Base-by-base conservation (phyloP, 352 stramenopile genomes). In the Phytophthora pseudosyringae region DNA sequence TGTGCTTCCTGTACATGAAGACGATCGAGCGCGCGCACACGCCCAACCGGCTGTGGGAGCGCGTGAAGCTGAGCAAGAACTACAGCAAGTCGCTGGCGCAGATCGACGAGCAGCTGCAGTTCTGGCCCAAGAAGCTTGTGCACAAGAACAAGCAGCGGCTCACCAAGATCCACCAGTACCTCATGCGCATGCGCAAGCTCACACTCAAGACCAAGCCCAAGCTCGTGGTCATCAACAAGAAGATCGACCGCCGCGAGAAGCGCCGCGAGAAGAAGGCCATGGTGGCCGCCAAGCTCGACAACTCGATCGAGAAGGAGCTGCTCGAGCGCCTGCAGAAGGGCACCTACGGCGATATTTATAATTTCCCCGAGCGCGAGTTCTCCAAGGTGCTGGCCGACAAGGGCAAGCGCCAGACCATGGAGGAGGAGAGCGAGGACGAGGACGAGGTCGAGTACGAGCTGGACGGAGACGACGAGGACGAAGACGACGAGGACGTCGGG, bases 301-400 rank as follows among this genome's bases (percentile, higher is more conserved):
- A 85, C 45, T 84, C 81, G 41, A 99, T 99, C 69, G 93, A 99
- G 80, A 98, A 98, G 74, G 98, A 99, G 83, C 85, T 99, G 59
- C 87, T 99, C 26, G 95, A 99, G 75, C 89, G 97, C 38, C 78
- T 99, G 59, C 78, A 98, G 64, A 97, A 98, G 71, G 97, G 97
- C 68, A 99, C 96, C 5, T 99, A 99, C 82, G 97, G 97, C 57
- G 97, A 99, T 85, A 99, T 99, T 81, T 99, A 99, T 86, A 99
- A 99, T 80, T 99, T 99, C 81, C 96, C 97, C 43, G 90, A 98
- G 79, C 86, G 78, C 66, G 79, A 96, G 67, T 97, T 97, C 71
- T 83, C 89, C 57, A 94, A 95, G 39, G 85, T 95, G 49, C 67
- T 96, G 31, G 85, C 91, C 41, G 76, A 86, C 69, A 81, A 88